phyloP scores from a whole-genome alignment of 768 basidiomycete species.

The Clitopilus passeckerianus region DNA sequence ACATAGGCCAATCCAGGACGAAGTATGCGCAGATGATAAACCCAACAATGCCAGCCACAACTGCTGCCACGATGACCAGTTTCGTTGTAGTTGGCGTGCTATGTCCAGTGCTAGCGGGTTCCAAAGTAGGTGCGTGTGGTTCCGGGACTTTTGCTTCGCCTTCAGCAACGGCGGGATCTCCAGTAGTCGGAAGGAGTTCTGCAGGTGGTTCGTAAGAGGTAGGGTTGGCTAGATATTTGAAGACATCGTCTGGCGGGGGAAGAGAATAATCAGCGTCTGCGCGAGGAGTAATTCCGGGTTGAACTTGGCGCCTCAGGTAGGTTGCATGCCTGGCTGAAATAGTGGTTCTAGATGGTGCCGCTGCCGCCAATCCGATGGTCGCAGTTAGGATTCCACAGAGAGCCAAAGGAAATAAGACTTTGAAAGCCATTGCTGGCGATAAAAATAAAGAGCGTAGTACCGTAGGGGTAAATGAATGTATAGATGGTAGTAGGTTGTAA shows the following conservation, averaged over 20 bases:
- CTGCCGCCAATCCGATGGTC: not conserved
- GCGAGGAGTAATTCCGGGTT: not conserved
- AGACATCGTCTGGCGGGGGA: not conserved
- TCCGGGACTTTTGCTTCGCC: not conserved
- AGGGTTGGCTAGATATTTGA: not conserved
- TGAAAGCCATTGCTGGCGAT: not conserved
- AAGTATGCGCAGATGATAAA: slow-evolving; percentile 10
- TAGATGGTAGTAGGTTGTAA: not conserved
- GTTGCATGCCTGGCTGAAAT: not conserved
- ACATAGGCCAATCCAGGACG: slow-evolving; percentile 5
- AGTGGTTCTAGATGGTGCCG: not conserved
- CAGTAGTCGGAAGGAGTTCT: not conserved
- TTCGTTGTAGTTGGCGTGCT: not conserved
- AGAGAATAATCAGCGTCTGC: not conserved
- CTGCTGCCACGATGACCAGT: slow-evolving; percentile 10
- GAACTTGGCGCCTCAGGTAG: not conserved
- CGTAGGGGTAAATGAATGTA: not conserved
- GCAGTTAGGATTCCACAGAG: not conserved
- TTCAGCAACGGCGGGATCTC: not conserved
- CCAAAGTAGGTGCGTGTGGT: not conserved
- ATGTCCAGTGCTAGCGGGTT: not conserved
- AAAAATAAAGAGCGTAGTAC: not conserved
- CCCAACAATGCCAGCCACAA: slow-evolving; percentile 12
- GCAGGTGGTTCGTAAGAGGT: not conserved
- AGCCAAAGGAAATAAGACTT: not conserved